These are phyloP conservation scores for Dothideomycetes sp. DNA, from an alignment of 2,329 filamentous ascomycete species.

Conservation along the genomic window DNA sequence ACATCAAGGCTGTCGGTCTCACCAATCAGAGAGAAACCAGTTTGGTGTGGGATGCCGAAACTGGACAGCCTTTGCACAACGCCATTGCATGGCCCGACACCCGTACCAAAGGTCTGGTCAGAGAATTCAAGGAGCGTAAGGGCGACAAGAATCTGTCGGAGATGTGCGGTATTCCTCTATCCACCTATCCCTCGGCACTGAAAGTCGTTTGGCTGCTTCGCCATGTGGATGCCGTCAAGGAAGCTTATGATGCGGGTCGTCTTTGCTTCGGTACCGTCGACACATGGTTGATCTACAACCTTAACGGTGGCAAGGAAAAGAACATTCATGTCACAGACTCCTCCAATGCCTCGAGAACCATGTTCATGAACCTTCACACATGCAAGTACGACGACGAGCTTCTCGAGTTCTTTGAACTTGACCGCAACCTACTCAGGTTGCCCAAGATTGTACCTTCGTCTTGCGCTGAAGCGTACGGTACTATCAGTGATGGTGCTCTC, in stretches of 20 bases:
- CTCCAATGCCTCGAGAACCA: slow-evolving; percentile 81
- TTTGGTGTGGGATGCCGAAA: slow-evolving; percentile 73
- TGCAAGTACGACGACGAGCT: slow-evolving; percentile 69
- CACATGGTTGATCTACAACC: slow-evolving; percentile 72
- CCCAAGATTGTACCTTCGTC: slow-evolving; percentile 76
- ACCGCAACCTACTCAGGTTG: slow-evolving; percentile 58
- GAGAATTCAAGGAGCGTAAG: slow-evolving; percentile 58
- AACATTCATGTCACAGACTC: slow-evolving; percentile 71
- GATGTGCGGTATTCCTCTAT: slow-evolving; percentile 69
- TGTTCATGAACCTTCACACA: slow-evolving; percentile 86
- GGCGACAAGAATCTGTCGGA: slow-evolving; percentile 59
- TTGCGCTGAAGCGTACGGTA: slow-evolving; percentile 60
- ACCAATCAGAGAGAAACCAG: slow-evolving; percentile 84
- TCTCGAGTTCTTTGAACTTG: slow-evolving; percentile 69
- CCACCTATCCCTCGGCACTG: slow-evolving; percentile 76
- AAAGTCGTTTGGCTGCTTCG: slow-evolving; percentile 74
- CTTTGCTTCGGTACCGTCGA: slow-evolving; percentile 82
- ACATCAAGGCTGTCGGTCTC: slow-evolving; percentile 69
- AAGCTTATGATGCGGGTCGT: slow-evolving; percentile 64
- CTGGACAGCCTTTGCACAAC: slow-evolving; percentile 69
- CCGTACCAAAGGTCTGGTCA: slow-evolving; percentile 63
- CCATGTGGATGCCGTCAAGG: slow-evolving; percentile 56
- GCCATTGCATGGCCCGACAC: slow-evolving; percentile 86
- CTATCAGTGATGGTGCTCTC: slow-evolving; percentile 52
- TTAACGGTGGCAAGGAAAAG: slow-evolving; percentile 61